Base-by-base conservation (phyloP, 371 early-diverging fungal genomes). In the Rhizoclosmatium hyalinum region DNA sequence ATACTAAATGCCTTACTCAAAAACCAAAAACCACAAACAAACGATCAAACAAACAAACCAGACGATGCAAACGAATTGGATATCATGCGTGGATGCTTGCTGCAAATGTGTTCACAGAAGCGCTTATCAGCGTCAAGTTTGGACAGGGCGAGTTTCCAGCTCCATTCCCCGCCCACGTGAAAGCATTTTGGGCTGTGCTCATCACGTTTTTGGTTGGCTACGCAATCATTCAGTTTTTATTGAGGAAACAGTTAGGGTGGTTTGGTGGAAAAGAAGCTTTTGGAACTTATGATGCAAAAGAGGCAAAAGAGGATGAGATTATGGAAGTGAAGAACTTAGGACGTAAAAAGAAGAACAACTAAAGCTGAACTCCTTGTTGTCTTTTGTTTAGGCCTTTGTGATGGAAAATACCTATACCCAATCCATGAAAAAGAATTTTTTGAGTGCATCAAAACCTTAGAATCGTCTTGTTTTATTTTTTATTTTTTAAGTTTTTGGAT, bases 91-190 rank as follows among this genome's bases (percentile, higher is more conserved):
- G 98, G 98, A 83, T 96, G 74, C 85, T 92, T 64, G 90, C 94
- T 5, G 94, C 93, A 63, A 93, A 89, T 64, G 92, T 96, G 77
- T 80, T 93, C 69, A 95, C 96, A 0, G 98, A 98, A 80, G 86
- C 93, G 3, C 80, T 98, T 32, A 95, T 98, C 68, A 88, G 92
- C 65, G 80, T 96, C 80, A 97, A 97, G 80, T 96, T 94, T 85
- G 88, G 93, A 12, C 89, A 87, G 65, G 94, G 91, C 58, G 95
- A 95, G 85, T 97, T 98, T 79, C 81, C 88, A 5, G 85, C 86
- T 65, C 92, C 96, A 19, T 90, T 92, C 4, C 98, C 98, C 0
- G 68, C 76, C 41, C 17, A 81, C 2, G 94, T 96, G n/a, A 82
- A 91, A 10, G 78, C 89, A 42, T 94, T 92, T 57, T 98, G 98